A percentile compares a stretch with the other conserved stretches of the same genome.
phyloP scores from a whole-genome alignment of 2,329 filamentous ascomycete genomes.

The Aspergillus ochraceus region DNA sequence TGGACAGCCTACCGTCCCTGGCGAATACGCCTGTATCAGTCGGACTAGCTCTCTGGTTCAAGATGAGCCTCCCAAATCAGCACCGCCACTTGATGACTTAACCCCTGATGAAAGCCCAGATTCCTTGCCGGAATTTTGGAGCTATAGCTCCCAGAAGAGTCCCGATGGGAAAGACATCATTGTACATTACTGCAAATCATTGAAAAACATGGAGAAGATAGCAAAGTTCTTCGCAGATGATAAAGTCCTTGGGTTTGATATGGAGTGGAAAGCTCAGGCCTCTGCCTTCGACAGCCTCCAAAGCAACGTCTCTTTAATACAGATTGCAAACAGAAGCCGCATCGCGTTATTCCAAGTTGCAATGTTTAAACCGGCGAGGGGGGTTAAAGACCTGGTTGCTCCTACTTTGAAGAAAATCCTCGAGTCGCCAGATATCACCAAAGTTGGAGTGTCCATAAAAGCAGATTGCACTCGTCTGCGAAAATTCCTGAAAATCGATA shows the following conservation, averaged over 20 bases:
- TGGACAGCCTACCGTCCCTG: neutral
- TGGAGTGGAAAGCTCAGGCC: slow-evolving; percentile 73
- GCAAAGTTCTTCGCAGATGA: slow-evolving; percentile 67
- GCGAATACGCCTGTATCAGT: neutral
- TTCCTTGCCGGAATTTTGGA: slow-evolving; percentile 29
- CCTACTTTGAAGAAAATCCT: slow-evolving; percentile 71
- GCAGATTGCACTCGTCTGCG: slow-evolving; percentile 69
- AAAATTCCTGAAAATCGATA: slow-evolving; percentile 64
- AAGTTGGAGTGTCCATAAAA: slow-evolving; percentile 74
- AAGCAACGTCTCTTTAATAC: slow-evolving; percentile 75
- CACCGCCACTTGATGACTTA: neutral
- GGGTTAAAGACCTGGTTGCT: slow-evolving; percentile 59
- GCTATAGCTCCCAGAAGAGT: slow-evolving; percentile 46
- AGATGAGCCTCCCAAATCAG: neutral
- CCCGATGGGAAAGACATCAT: slow-evolving; percentile 55
- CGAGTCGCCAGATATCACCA: slow-evolving; percentile 67
- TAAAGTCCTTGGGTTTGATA: slow-evolving; percentile 78
- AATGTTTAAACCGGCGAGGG: slow-evolving; percentile 51
- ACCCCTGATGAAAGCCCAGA: neutral
- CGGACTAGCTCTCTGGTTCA: neutral
- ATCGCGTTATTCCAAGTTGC: slow-evolving; percentile 83
- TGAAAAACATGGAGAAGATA: slow-evolving; percentile 66
- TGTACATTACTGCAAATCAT: slow-evolving; percentile 75
- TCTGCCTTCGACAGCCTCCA: slow-evolving; percentile 53
- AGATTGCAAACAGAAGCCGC: slow-evolving; percentile 73